Evolutionary conservation across 2,329 filamentous ascomycete species (phyloP).

Genomic region (Macrophomina tecta): DNA sequence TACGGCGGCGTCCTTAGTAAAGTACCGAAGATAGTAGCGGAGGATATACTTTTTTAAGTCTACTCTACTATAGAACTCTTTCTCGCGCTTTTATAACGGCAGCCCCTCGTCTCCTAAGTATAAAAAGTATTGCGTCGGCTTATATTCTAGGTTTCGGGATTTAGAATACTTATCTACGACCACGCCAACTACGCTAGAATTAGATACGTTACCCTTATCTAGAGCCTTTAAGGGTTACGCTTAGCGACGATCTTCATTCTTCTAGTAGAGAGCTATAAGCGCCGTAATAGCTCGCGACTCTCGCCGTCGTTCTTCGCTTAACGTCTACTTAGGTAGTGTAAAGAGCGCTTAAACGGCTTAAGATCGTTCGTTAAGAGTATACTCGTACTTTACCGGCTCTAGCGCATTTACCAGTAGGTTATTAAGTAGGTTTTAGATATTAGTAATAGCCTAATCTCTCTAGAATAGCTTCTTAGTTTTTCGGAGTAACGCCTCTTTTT

Average conservation of each 20-base stretch:
- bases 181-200: too few species aligned
- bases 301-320: background rate
- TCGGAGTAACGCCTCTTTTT: background rate
- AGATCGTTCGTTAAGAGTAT: background rate
- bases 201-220: too few species aligned
- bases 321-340: background rate
- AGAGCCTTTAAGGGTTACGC: too few species aligned
- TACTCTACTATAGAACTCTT: too few species aligned
- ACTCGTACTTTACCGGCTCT: background rate
- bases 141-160: background rate
- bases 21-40: conserved; percentile 1
- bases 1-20: background rate
- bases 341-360: background rate
- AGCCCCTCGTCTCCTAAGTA: background rate
- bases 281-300: background rate
- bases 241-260: background rate
- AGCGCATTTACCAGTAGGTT: background rate
- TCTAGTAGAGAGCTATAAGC: background rate
- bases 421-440: background rate
- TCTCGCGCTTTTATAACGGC: too few species aligned
- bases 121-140: conserved; percentile 17
- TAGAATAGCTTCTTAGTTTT: background rate
- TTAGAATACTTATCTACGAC: background rate
- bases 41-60: conserved; percentile 20
- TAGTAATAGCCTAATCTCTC: background rate